Evolutionary conservation across 441 rosid species (phyloP).

Genomic region (Populus hybrid): DNA sequence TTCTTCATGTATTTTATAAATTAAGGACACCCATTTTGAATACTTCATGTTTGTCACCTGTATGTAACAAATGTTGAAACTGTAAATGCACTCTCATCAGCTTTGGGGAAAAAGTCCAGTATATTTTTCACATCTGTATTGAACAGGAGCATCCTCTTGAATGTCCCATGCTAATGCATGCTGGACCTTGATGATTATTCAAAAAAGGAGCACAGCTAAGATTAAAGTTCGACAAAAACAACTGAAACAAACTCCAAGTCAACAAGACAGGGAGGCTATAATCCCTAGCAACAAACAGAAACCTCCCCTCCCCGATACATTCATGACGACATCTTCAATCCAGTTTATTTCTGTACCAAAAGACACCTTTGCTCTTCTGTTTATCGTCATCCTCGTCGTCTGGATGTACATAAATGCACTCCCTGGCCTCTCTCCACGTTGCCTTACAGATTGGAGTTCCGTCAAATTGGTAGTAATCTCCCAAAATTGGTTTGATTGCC

Average conservation of each 20-base stretch:
- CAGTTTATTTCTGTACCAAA: constrained; percentile 73
- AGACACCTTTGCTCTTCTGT: constrained; percentile 60
- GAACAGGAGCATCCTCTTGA: no score
- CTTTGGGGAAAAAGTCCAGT: no score
- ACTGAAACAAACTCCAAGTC: neutral
- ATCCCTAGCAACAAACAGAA: neutral
- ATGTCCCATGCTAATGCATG: no score
- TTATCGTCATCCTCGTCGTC: constrained; percentile 42
- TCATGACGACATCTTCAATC: neutral
- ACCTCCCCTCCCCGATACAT: constrained; percentile 6
- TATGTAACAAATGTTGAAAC: no score
- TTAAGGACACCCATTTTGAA: no score
- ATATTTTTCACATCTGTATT: no score
- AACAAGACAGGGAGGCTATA: neutral
- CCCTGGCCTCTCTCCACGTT: constrained; percentile 87
- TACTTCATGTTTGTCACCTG: no score
- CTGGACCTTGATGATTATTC: constrained; percentile 14
- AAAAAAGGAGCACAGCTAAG: constrained; percentile 4
- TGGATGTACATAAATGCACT: constrained; percentile 76
- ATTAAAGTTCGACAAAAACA: constrained; percentile 2
- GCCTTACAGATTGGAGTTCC: constrained; percentile 72
- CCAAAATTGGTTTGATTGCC: constrained; percentile 75
- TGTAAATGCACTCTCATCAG: no score
- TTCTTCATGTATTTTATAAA: no score
- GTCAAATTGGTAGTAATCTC: constrained; percentile 83